Evolutionary conservation across 2,329 filamentous ascomycete species (phyloP).

Genomic region (Pestalotiopsis fici): DNA sequence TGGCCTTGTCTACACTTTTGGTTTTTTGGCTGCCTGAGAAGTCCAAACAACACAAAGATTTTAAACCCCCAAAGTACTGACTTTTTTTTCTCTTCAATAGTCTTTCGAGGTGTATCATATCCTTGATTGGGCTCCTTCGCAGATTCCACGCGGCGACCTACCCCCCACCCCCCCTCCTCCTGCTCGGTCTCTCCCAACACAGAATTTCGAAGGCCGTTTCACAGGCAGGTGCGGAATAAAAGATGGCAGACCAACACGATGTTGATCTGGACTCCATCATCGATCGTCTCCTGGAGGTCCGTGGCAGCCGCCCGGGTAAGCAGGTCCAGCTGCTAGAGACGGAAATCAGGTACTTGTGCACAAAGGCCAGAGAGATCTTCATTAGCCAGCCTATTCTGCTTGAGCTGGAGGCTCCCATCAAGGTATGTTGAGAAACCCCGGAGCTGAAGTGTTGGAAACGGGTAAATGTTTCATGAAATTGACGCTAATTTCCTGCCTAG

Average conservation of each 20-base stretch:
- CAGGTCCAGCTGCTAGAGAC: constrained; percentile 96
- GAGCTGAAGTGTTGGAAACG: constrained; percentile 12
- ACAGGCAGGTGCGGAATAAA: constrained; percentile 42
- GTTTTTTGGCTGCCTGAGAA: no score
- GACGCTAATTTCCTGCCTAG: constrained; percentile 47
- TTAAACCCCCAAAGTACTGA: background rate
- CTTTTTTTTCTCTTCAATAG: background rate
- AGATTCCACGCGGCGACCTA: constrained; percentile 8
- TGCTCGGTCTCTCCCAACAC: constrained; percentile 21
- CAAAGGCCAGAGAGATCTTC: constrained; percentile 98
- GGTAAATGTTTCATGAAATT: background rate
- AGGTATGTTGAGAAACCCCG: constrained; percentile 61
- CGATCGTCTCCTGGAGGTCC: constrained; percentile 94
- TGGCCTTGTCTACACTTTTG: background rate
- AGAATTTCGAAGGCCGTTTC: constrained; percentile 38
- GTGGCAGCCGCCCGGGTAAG: constrained; percentile 96
- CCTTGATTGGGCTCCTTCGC: constrained; percentile 13
- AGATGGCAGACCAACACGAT: constrained; percentile 73
- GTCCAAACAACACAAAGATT: background rate
- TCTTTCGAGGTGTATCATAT: constrained; percentile 15
- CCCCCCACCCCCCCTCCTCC: constrained; percentile 13
- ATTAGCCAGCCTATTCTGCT: constrained; percentile 98
- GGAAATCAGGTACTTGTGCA: constrained; percentile 96
- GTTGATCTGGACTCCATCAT: constrained; percentile 99
- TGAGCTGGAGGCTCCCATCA: constrained; percentile 97